Evolutionary conservation across 2,329 filamentous ascomycete genomes (phyloP), one percentile per base, ranked within the genome.

Genomic region (Annulohypoxylon truncatum): DNA sequence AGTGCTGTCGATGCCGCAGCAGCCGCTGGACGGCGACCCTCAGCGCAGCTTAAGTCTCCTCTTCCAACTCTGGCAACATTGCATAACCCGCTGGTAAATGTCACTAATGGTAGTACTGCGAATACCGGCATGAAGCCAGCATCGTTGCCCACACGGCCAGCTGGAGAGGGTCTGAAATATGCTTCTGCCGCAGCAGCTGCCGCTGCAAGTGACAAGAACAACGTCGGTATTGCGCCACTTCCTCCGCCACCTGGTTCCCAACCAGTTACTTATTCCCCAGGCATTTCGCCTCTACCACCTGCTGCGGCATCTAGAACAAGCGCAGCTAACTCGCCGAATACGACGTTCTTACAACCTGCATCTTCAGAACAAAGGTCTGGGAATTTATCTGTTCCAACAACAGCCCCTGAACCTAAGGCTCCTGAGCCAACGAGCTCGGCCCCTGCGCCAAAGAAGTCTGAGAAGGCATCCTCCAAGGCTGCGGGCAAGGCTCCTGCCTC

Each of bases 171-270:
- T 1, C 84, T 99, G 71, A 98, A 98, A 80, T 99, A 99, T 77
- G 96, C 96, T 46, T 98, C 96, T 35, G 96, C 96, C 0, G 96
- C 96, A 0, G 96, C 96, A 0, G 96, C 96, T 0, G 96, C 95
- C 0, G 95, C 96, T 0, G 93, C 94, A 47, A 94, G 89, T 78
- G 94, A 97, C 72, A 87, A 83, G 80, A 94, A 93, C 82, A 95
- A 91, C 77, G 91, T 98, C 28, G 96, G 96, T 24, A 97, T 99
- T 75, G 90, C 95, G 63, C 96, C 96, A 40, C 84, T 98, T 75
- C 96, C 96, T 59, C 95, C 96, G 67, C 96, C 96, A 74, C 94
- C 94, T 26, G 91, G 92, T 35, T 79, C 84, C 44, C 77, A 80
- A 61, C 76, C 80, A 13, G 61, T 73, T 15, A 35, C 59, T 58